Base-by-base conservation (phyloP, 2,329 filamentous ascomycete species). In the Neocucurbitaria cava region DNA sequence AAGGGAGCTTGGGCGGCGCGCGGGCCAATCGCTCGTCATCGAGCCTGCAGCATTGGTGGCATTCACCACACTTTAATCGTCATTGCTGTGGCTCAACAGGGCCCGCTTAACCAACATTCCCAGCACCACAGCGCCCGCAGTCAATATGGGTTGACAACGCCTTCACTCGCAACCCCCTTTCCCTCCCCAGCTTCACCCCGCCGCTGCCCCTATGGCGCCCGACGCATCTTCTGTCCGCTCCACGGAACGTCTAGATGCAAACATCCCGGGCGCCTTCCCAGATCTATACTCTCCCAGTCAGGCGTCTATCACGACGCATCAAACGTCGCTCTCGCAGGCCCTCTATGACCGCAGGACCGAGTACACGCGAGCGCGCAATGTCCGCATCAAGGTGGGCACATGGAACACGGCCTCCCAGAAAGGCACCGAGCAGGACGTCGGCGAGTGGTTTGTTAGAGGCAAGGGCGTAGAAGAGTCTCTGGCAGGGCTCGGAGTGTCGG, bases 331-430 rank as follows among this genome's bases (percentile, higher is more conserved):
- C 8, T 80, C 82, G 2, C 81, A 84, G 48, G 83, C 82, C 2
- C 75, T 98, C 35, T 85, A 89, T 70, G 87, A 89, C 35, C 85
- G 95, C 49, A 85, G 88, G 67, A 79, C 85, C 44, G 93, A 98
- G 74, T 99, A 93, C 73, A 89, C 89, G 23, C 85, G 87, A 33
- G 85, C 87, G 39, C 88, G 88, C 72, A 84, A 84, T 46, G 86
- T 96, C 64, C 88, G 88, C 61, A 85, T 99, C 75, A 97, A 97
- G 77, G 84, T 99, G 46, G 95, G 94, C 38, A 89, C 91, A 0
- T 99, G 95, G 95, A 99, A 99, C 76, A 91, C 96, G 15, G 95
- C 92, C 3, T 88, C 89, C 1, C 88, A 90, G 61, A 87, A 90
- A 11, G 92, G 90, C 21, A 92, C 92, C 0, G 92, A 96, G 74